Evolutionary conservation across 2,329 filamentous ascomycete species (phyloP), one percentile per base, ranked within the genome.

Genomic region (Cadophora sp.): DNA sequence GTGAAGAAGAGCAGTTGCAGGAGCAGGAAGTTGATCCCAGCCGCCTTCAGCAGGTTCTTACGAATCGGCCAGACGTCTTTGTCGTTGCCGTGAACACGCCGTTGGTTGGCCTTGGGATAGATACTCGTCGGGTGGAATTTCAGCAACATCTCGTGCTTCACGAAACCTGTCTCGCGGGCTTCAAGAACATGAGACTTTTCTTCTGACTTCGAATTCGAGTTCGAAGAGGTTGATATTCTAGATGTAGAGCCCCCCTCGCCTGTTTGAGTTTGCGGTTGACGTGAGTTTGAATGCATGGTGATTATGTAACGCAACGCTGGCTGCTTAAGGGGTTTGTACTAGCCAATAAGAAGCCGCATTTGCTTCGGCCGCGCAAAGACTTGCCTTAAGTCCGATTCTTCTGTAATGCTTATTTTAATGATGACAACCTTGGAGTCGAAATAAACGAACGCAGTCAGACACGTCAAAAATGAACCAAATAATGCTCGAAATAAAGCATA

Each of bases 1-100:
- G 61, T 68, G 12, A 76, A 66, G 59, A 76, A 76, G 12, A 75
- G 67, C 3, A 75, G 11, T 58, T 73, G 69, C 7, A 74, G 62
- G 3, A 73, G 14, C 2, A 69, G 22, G 34, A 75, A 73, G 56
- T 70, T 74, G 11, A 68, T 66, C 5, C 48, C 48, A 1, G 73
- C 71, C 22, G 69, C 72, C 62, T 66, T 70, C 22, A 74, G 51
- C 40, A 74, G 74, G 1, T 27, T 53, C 6, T 8, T 12, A 40
- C 73, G 59, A 11, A 65, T 27, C 1, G 24, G 22, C 5, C 26
- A 61, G 37, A 71, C 26, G 14, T 51, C 40, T 24, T 62, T 60
- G 43, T 73, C 65, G 19, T 37, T 29, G 40, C 65, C 66, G 64
- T 66, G 55, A 4, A 68, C n/a, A 14, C 72, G 70, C 29, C 65